Evolutionary conservation across 495 filamentous ascomycete species (phyloP).

Genomic region (Sabuloglossum arenarium): DNA sequence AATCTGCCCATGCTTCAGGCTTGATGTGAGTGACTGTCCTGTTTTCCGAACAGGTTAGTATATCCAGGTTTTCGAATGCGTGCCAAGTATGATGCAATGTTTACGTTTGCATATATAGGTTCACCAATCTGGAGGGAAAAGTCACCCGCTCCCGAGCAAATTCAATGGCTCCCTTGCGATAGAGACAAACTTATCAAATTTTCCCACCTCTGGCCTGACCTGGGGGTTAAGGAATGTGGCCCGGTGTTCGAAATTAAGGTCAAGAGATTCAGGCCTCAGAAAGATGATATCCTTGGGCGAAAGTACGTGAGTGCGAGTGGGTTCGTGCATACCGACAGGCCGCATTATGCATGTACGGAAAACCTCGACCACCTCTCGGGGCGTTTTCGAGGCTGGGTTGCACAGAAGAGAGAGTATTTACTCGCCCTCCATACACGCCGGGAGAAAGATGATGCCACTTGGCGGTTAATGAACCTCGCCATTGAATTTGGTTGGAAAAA

Average conservation of each 20-base stretch:
- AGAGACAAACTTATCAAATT: background rate
- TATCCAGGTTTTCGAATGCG: background rate
- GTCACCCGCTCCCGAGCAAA: background rate
- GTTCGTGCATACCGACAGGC: background rate
- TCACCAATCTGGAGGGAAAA: background rate
- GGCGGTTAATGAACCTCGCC: background rate
- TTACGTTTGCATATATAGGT: background rate
- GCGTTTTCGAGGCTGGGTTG: background rate
- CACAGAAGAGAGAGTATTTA: background rate
- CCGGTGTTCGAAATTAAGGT: background rate
- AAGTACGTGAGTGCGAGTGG: background rate
- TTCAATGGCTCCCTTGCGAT: background rate
- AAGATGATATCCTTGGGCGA: background rate
- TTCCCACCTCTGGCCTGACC: background rate
- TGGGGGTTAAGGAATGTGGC: background rate
- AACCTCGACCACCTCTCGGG: background rate
- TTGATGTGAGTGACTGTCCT: background rate
- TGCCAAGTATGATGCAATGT: background rate
- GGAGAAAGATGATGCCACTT: background rate
- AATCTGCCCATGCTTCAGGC: background rate
- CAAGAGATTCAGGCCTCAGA: background rate
- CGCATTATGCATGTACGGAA: background rate
- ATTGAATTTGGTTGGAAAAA: background rate
- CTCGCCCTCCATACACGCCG: background rate
- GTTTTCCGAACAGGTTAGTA: background rate